Percentiles rank a stretch among this genome's conserved stretches.
Conservation (phyloP, 805 yeast species). For the Metschnikowia peoriensis region DNA sequence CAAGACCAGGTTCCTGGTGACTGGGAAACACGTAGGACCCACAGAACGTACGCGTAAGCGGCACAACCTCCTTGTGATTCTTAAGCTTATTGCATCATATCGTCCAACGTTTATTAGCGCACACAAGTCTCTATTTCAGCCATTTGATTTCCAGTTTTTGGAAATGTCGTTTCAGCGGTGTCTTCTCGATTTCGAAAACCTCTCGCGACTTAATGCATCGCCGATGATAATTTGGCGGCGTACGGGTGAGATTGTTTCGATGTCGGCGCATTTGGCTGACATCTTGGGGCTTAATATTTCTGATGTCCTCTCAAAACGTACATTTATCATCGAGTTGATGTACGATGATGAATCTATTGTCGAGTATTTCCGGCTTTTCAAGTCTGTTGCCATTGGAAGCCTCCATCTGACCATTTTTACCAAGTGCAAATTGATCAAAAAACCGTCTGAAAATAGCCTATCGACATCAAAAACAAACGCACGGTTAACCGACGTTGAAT, state of each 20-base stretch:
- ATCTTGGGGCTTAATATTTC: slow-evolving; percentile 62
- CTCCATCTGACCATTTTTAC: slow-evolving; percentile 52
- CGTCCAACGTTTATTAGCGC: slow-evolving; percentile 78
- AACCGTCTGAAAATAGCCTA: slow-evolving; percentile 16
- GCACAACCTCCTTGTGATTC: slow-evolving; percentile 38
- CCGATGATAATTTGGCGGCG: slow-evolving; percentile 86
- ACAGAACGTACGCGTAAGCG: slow-evolving; percentile 32
- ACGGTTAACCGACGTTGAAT: slow-evolving; percentile 19
- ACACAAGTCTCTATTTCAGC: slow-evolving; percentile 63
- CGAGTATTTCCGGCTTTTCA: slow-evolving; percentile 69
- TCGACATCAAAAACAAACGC: slow-evolving; percentile 21
- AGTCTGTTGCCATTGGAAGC: slow-evolving; percentile 69
- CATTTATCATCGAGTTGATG: slow-evolving; percentile 77
- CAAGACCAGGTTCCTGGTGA: slow-evolving; percentile 54
- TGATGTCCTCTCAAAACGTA: slow-evolving; percentile 55
- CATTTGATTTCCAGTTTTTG: slow-evolving; percentile 59
- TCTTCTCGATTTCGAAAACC: slow-evolving; percentile 44
- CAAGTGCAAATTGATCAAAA: slow-evolving; percentile 46
- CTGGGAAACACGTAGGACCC: slow-evolving; percentile 28
- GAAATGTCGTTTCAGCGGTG: slow-evolving; percentile 47
- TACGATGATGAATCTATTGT: slow-evolving; percentile 69
- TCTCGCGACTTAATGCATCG: slow-evolving; percentile 55
- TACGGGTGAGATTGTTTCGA: slow-evolving; percentile 80
- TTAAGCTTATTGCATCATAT: slow-evolving; percentile 60
- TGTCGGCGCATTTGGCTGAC: slow-evolving; percentile 70